These are phyloP conservation scores for Microbotryum violaceum DNA, from an alignment of 1,284 basidiomycete species.

Conservation along the genomic window DNA sequence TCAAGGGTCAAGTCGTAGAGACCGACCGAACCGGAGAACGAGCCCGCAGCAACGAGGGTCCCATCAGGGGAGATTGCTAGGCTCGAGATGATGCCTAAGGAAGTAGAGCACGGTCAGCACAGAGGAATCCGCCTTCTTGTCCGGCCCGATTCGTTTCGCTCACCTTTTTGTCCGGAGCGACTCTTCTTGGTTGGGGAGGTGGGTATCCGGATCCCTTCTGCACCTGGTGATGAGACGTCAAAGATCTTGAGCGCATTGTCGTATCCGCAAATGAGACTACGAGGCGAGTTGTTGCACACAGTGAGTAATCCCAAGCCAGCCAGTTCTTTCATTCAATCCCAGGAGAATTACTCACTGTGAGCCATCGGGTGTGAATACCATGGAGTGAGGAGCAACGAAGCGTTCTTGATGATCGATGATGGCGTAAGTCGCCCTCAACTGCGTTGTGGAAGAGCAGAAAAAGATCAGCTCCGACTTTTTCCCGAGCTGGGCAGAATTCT, in stretches of 20 bases:
- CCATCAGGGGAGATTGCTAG: slow-evolving; percentile 57
- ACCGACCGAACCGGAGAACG: slow-evolving; percentile 56
- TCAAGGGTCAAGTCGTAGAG: slow-evolving; percentile 61
- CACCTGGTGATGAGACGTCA: slow-evolving; percentile 61
- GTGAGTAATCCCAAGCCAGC: background rate
- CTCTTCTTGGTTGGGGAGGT: slow-evolving; percentile 70
- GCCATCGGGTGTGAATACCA: slow-evolving; percentile 64
- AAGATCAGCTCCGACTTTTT: background rate
- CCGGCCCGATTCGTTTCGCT: background rate
- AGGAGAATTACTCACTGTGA: slow-evolving; percentile 50
- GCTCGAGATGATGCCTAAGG: slow-evolving; percentile 69
- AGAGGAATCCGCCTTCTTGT: too few relatives aligned
- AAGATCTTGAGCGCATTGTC: slow-evolving; percentile 84
- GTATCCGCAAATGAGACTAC: slow-evolving; percentile 78
- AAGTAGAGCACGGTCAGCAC: background rate
- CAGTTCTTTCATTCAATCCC: background rate
- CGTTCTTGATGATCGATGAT: slow-evolving; percentile 87
- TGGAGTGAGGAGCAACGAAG: slow-evolving; percentile 70
- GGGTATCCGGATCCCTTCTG: slow-evolving; percentile 59
- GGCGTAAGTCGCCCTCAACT: slow-evolving; percentile 81
- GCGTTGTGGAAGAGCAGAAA: background rate
- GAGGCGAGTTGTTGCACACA: background rate
- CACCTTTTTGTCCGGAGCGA: slow-evolving; percentile 75
- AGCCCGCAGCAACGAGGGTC: slow-evolving; percentile 63
- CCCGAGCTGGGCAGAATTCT: too few relatives aligned